Base-by-base conservation (phyloP, 306 rosid species). In the Fragaria ananassa region DNA sequence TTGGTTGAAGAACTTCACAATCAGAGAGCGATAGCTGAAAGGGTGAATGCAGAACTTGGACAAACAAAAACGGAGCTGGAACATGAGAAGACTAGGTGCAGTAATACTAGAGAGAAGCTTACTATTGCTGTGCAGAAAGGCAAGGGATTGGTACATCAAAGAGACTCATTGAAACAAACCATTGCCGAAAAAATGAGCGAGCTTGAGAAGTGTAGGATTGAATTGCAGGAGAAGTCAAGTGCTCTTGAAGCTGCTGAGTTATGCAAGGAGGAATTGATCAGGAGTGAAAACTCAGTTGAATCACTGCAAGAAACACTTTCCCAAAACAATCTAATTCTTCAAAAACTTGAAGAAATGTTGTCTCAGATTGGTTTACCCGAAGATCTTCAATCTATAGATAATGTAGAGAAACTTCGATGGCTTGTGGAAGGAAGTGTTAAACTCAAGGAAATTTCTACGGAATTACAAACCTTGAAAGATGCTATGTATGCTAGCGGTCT, bases 41-140 rank as follows among this genome's bases (percentile, higher is more conserved):
- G 75, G 8, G 77, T 90, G 78, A 88, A 81, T 71, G 76, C 78
- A 10, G 93, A 91, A 84, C 82, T 88, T 79, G 88, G 81, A 58
- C 87, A 88, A 79, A 78, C 84, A 66, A 95, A 84, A 81, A 68
- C 14, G 61, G 97, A 86, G 75, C 89, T 87, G 80, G 97, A 92
- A 90, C 96, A 90, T 83, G 98, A 95, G 86, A 96, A 84, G 87
- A 78, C 34, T 70, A 89, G 85, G 85, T 79, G 78, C 72, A 73
- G 80, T 83, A 91, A 83, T 86, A 88, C 90, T 56, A 96, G 82
- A 91, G 99, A 96, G 81, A 96, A 96, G 83, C 97, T 96, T 72
- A 79, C 89, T 75, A 89, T 92, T 90, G 99, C 98, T 72, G 97
- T 96, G 78, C 89, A 97, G 37, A 96, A 96, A 82, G 99, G 99